Evolutionary conservation across 2,329 filamentous ascomycete genomes (phyloP).

Genomic region (Ceratocystis lukuohia): DNA sequence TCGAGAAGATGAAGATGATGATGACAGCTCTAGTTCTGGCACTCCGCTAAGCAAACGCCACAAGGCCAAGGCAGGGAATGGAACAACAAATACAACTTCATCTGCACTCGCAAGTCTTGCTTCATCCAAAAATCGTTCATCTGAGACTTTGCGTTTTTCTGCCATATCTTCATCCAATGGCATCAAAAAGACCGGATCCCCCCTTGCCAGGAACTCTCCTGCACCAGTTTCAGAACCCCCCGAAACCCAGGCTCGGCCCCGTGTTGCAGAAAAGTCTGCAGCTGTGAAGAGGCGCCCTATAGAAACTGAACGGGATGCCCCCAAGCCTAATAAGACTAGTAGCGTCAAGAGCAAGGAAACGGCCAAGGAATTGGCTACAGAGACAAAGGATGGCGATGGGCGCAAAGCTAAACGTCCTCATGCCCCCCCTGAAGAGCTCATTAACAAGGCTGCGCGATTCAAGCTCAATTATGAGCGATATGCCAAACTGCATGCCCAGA

Average conservation of each 20-base stretch:
- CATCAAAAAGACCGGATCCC: slow-evolving; percentile 9
- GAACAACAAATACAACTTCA: background rate
- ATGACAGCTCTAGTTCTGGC: slow-evolving; percentile 46
- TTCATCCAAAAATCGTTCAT: background rate
- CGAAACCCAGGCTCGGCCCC: background rate
- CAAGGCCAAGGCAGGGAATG: slow-evolving; percentile 33
- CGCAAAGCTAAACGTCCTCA: slow-evolving; percentile 25
- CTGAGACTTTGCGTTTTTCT: slow-evolving; percentile 12
- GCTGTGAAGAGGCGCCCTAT: slow-evolving; percentile 23
- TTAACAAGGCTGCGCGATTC: slow-evolving; percentile 43
- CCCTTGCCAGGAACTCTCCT: slow-evolving; percentile 9
- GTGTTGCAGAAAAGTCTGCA: slow-evolving; percentile 24
- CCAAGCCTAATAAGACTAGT: slow-evolving; percentile 7
- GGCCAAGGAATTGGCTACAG: slow-evolving; percentile 12
- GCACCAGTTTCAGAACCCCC: slow-evolving; percentile 11
- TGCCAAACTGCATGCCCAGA: slow-evolving; percentile 41
- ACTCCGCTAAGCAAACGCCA: slow-evolving; percentile 45
- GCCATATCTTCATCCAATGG: slow-evolving; percentile 12
- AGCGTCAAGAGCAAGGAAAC: slow-evolving; percentile 15
- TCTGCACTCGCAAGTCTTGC: background rate
- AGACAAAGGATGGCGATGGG: slow-evolving; percentile 20
- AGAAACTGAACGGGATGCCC: slow-evolving; percentile 15
- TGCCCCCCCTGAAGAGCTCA: slow-evolving; percentile 28
- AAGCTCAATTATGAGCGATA: slow-evolving; percentile 45
- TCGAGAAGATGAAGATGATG: slow-evolving; percentile 37